phyloP scores from a whole-genome alignment of 2,329 filamentous ascomycete genomes.

The Nemania bipapillata region DNA sequence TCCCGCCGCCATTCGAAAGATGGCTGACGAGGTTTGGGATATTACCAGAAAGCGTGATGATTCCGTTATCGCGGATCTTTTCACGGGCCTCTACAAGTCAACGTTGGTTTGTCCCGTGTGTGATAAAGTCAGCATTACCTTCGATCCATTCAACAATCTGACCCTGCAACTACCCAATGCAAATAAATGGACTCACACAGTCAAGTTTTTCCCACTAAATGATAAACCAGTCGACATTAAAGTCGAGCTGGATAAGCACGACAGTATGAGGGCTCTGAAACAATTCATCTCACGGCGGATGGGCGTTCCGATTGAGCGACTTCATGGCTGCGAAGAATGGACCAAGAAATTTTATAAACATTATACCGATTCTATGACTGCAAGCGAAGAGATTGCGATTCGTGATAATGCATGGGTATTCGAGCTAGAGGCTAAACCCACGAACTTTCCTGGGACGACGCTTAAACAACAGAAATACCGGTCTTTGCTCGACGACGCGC shows the following conservation, averaged over 20 bases:
- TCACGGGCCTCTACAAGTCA: conserved; percentile 98
- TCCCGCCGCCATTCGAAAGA: conserved; percentile 78
- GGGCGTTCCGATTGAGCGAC: conserved; percentile 69
- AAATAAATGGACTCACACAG: conserved; percentile 77
- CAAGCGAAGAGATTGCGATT: conserved; percentile 76
- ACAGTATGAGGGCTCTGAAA: conserved; percentile 74
- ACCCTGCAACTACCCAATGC: conserved; percentile 90
- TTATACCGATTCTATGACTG: conserved; percentile 74
- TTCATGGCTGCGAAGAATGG: conserved; percentile 87
- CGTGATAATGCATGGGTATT: conserved; percentile 76
- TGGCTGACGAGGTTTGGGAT: conserved; percentile 89
- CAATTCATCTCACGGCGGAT: conserved; percentile 74
- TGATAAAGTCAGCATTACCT: conserved; percentile 96
- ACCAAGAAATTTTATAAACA: conserved; percentile 86
- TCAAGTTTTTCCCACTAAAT: conserved; percentile 82
- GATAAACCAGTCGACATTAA: conserved; percentile 76
- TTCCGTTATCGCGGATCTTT: conserved; percentile 93
- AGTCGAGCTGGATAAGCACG: conserved; percentile 83
- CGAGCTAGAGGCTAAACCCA: conserved; percentile 81
- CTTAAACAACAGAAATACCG: conserved; percentile 58
- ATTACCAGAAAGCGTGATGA: conserved; percentile 94
- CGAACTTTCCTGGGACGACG: conserved; percentile 73
- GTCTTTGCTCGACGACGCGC: conserved; percentile 62
- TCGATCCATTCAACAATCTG: conserved; percentile 95
- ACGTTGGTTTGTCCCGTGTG: conserved; percentile 92